These are phyloP conservation scores for Moricandia arvensis DNA, from an alignment of 345 rosid species.

Conservation along the genomic window DNA sequence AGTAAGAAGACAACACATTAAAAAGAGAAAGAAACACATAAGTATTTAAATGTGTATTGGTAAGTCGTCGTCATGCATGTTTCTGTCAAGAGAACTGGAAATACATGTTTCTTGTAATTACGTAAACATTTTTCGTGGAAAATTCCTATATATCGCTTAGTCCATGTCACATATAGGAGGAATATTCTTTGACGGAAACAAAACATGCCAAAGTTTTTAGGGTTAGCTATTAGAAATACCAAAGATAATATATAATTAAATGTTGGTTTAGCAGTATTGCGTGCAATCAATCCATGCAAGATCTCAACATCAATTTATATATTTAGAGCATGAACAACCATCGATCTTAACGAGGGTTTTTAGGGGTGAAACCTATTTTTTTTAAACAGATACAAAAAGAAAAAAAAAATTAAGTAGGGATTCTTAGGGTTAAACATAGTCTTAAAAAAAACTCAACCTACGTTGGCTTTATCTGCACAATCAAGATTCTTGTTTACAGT, in stretches of 20 bases:
- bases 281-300: conserved; percentile 11
- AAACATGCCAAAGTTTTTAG: not conserved
- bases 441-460: not conserved
- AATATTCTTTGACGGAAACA: conserved; percentile 5
- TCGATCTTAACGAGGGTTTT: no score
- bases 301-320: not conserved
- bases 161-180: not conserved
- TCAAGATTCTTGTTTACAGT: conserved; percentile 1
- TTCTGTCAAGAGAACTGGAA: not conserved
- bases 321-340: no score
- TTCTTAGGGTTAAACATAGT: no score
- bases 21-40: not conserved
- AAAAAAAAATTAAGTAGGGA: no score
- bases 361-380: no score
- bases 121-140: not conserved
- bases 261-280: not conserved
- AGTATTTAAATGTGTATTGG: not conserved
- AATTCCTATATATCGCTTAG: not conserved
- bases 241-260: not conserved
- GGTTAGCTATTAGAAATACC: not conserved
- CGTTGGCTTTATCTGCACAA: not conserved
- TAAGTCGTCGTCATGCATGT: conserved; percentile 8
- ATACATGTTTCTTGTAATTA: conserved; percentile 7
- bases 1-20: not conserved
- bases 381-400: no score